phyloP scores from a whole-genome alignment of 495 filamentous ascomycete species.

The Neurospora africana region DNA sequence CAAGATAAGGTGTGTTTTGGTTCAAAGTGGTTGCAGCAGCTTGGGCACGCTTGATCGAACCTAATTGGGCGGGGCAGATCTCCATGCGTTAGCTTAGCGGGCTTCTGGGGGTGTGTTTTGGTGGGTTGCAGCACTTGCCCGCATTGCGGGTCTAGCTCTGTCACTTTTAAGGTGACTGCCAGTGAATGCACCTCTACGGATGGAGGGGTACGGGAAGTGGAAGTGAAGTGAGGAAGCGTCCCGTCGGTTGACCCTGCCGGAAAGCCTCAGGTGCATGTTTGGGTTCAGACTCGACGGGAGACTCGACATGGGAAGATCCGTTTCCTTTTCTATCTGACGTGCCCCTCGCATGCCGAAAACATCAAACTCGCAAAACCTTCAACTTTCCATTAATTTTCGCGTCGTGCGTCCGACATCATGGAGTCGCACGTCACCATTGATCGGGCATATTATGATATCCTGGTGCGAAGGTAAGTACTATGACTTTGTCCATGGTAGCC shows the following conservation, averaged over 20 bases:
- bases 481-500: not conserved
- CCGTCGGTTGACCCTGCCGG: too few relatives aligned
- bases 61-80: not conserved
- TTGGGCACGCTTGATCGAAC: not conserved
- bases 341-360: not conserved
- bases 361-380: not conserved
- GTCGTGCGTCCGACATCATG: constrained; percentile 9
- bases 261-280: not conserved
- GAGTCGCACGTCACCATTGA: constrained; percentile 35
- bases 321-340: not conserved
- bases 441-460: constrained; percentile 41
- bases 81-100: not conserved
- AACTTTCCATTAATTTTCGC: not conserved
- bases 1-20: not conserved
- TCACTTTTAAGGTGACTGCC: not conserved
- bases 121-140: not conserved
- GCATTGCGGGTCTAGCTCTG: not conserved
- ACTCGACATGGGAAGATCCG: not conserved
- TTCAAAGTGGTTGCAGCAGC: not conserved
- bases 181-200: not conserved
- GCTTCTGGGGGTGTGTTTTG: not conserved
- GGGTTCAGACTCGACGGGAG: not conserved
- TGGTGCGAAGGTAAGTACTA: constrained; percentile 39
- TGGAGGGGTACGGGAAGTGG: not conserved
- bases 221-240: too few relatives aligned